Percentiles rank a stretch among this genome's conserved stretches.
Conservation (phyloP, 1,284 basidiomycete genomes). For the Boletus sp. region DNA sequence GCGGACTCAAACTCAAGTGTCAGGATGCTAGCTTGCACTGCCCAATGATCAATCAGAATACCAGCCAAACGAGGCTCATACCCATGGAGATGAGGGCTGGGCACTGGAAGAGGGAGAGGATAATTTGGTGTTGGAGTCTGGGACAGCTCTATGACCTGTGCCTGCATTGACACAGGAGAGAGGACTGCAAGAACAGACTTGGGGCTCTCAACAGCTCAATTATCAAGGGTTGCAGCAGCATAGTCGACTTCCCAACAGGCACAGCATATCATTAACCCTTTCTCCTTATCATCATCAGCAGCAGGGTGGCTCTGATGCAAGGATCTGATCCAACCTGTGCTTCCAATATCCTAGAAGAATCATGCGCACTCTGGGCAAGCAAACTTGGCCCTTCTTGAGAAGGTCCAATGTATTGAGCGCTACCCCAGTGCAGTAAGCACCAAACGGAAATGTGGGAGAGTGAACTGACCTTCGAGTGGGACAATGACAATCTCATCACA, state of each 20-base stretch:
- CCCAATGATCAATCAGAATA: too few species aligned
- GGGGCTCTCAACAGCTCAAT: slow-evolving; percentile 25
- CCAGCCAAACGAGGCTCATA: too few species aligned
- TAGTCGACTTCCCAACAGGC: slow-evolving; percentile 68
- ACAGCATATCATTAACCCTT: slow-evolving; percentile 63
- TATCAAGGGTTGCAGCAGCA: slow-evolving; percentile 27
- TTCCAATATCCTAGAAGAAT: slow-evolving; percentile 45
- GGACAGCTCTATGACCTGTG: neutral
- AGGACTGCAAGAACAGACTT: slow-evolving; percentile 63
- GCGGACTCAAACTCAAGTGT: too few species aligned
- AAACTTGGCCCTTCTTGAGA: too few species aligned
- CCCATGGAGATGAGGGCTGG: too few species aligned
- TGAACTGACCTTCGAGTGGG: too few species aligned
- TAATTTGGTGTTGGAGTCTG: too few species aligned
- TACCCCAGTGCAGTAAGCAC: slow-evolving; percentile 29
- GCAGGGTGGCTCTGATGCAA: slow-evolving; percentile 58
- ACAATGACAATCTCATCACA: too few species aligned
- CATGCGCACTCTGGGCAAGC: slow-evolving; percentile 74
- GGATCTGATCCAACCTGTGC: slow-evolving; percentile 77
- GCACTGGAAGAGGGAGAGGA: too few species aligned
- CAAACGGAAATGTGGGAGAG: too few species aligned
- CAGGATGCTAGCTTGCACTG: too few species aligned
- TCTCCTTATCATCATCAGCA: slow-evolving; percentile 27
- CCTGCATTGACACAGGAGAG: slow-evolving; percentile 37
- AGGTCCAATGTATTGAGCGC: slow-evolving; percentile 68